phyloP scores from a whole-genome alignment of 345 rosid genomes.

The Eucalyptus regnans region DNA sequence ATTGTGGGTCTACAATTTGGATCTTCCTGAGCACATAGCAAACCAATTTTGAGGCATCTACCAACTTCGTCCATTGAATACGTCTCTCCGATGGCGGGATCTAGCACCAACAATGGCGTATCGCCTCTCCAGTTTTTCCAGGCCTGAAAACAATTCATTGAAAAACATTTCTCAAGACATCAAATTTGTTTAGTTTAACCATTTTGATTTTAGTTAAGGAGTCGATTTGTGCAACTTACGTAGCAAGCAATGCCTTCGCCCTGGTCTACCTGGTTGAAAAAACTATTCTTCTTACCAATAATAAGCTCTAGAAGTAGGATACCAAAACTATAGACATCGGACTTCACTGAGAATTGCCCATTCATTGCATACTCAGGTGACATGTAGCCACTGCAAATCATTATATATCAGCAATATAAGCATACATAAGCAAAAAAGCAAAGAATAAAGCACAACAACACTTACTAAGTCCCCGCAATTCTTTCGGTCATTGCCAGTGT shows the following conservation, averaged over 20 bases:
- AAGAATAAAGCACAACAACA: not conserved
- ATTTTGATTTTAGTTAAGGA: no score
- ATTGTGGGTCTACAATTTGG: not conserved
- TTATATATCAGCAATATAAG: no score
- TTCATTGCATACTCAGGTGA: conserved; percentile 23
- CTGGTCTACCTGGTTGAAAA: not conserved
- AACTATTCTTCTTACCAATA: conserved; percentile 20
- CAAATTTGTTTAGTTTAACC: not conserved
- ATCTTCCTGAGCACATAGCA: not conserved
- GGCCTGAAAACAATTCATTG: not conserved
- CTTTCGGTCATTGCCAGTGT: not conserved
- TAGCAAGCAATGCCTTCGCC: not conserved
- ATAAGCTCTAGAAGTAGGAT: conserved; percentile 12
- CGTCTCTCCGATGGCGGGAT: not conserved
- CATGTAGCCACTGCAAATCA: conserved; percentile 24
- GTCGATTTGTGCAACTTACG: not conserved
- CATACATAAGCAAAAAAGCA: no score
- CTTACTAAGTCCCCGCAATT: conserved; percentile 16
- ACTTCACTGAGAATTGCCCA: conserved; percentile 19
- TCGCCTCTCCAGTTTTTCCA: not conserved
- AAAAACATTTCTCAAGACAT: not conserved
- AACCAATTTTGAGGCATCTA: not conserved
- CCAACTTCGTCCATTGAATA: not conserved
- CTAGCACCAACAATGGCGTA: not conserved
- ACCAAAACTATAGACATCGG: conserved; percentile 23